These are phyloP conservation scores for Neurospora sp. DNA, from an alignment of 495 filamentous ascomycete species.

Conservation along the genomic window DNA sequence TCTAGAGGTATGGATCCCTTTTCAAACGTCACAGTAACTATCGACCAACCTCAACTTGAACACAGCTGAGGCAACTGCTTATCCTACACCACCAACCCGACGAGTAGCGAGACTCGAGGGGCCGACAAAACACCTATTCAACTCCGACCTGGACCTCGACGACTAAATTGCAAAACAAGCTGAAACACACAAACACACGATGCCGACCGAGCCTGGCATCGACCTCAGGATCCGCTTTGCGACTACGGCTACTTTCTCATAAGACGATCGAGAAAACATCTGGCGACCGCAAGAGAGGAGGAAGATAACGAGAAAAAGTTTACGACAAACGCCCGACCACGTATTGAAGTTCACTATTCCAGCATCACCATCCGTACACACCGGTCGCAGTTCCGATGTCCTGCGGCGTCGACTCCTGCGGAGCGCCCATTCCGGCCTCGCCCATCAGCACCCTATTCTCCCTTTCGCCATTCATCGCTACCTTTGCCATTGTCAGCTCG, in stretches of 20 bases:
- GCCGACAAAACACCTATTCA: not conserved
- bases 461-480: conserved; percentile 44
- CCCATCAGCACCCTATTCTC: conserved; percentile 23
- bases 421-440: conserved; percentile 16
- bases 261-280: not conserved
- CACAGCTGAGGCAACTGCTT: not conserved
- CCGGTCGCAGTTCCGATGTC: not conserved
- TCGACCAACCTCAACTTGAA: not conserved
- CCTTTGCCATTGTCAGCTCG: conserved; percentile 46
- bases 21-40: not conserved
- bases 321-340: not conserved
- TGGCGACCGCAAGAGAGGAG: not conserved
- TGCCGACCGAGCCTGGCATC: not conserved
- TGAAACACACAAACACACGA: not conserved
- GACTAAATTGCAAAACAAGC: not conserved
- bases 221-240: not conserved
- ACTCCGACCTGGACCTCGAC: not conserved
- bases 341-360: not conserved
- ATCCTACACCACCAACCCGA: not conserved
- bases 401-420: conserved; percentile 26
- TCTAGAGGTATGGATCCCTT: not conserved
- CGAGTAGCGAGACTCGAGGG: not conserved
- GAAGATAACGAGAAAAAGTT: not conserved
- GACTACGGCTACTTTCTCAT: not conserved
- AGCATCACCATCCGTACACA: not conserved